phyloP scores from a whole-genome alignment of 1,284 basidiomycete species.

The Leccinum holopus region DNA sequence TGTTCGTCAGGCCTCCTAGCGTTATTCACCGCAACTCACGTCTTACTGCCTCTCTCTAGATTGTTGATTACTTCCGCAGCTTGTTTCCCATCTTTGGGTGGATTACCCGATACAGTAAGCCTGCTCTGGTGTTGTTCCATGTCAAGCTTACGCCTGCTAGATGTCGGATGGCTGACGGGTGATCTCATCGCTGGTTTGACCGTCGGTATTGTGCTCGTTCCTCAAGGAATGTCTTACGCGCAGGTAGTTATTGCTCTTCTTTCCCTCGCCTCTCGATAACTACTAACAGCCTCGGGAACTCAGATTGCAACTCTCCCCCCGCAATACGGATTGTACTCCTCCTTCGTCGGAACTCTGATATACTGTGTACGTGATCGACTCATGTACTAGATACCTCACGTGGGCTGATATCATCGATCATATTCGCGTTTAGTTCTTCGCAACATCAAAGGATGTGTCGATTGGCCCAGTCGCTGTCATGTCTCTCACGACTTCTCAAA shows the following conservation, averaged over 20 bases:
- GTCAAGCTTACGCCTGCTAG: slow-evolving; percentile 34
- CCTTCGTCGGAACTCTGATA: slow-evolving; percentile 84
- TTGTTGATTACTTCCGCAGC: slow-evolving; percentile 58
- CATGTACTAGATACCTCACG: slow-evolving; percentile 8
- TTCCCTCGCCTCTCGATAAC: neutral
- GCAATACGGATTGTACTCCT: slow-evolving; percentile 94
- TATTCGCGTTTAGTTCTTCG: slow-evolving; percentile 63
- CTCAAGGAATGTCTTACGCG: slow-evolving; percentile 85
- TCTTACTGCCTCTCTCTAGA: slow-evolving; percentile 37
- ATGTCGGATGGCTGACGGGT: slow-evolving; percentile 71
- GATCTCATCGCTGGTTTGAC: slow-evolving; percentile 90
- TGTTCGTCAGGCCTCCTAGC: slow-evolving; percentile 37
- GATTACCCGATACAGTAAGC: slow-evolving; percentile 80
- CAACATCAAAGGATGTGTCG: slow-evolving; percentile 93
- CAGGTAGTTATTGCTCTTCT: slow-evolving; percentile 40
- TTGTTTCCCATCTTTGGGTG: slow-evolving; percentile 85
- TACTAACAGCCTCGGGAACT: neutral
- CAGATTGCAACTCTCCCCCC: slow-evolving; percentile 83
- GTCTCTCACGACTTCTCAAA: slow-evolving; percentile 87
- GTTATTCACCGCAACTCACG: slow-evolving; percentile 3
- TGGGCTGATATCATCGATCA: slow-evolving; percentile 7
- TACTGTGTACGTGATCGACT: slow-evolving; percentile 64
- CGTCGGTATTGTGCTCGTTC: slow-evolving; percentile 89
- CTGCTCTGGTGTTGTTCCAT: neutral
- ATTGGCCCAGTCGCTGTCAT: slow-evolving; percentile 99